Conservation (phyloP, 78 protist genomes). For the Anaeramoeba flamelloides region DNA sequence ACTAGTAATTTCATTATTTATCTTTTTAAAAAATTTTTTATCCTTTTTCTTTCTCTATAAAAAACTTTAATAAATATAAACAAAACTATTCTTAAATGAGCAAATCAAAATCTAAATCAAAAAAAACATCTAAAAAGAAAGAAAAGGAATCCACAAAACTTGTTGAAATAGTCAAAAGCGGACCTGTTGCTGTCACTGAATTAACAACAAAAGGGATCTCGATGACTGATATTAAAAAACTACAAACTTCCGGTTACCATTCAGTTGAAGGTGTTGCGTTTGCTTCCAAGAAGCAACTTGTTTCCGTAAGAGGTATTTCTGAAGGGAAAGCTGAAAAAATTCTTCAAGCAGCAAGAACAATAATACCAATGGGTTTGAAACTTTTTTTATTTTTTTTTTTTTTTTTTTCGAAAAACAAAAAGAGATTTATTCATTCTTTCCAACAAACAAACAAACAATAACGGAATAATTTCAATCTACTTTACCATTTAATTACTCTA, state of each 20-base stretch:
- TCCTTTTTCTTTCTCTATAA: too few species aligned
- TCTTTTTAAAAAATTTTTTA: too few species aligned
- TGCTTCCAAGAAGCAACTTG: slow-evolving; percentile 56
- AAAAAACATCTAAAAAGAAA: not conserved
- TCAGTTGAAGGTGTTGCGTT: slow-evolving; percentile 74
- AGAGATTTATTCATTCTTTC: too few species aligned
- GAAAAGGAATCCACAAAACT: slow-evolving; percentile 10
- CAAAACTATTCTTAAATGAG: too few species aligned
- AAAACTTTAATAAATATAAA: too few species aligned
- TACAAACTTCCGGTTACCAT: slow-evolving; percentile 68
- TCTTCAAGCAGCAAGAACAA: slow-evolving; percentile 39
- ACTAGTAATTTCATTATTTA: too few species aligned
- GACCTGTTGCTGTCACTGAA: not conserved
- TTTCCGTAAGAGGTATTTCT: slow-evolving; percentile 71
- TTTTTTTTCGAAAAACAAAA: too few species aligned
- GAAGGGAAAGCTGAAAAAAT: slow-evolving; percentile 92
- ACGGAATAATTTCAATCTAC: too few species aligned
- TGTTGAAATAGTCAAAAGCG: not conserved
- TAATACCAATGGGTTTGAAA: too few species aligned
- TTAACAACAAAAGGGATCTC: slow-evolving; percentile 48
- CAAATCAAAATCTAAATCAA: too few species aligned
- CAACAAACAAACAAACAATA: too few species aligned
- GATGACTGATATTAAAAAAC: slow-evolving; percentile 68
- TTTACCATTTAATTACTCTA: slow-evolving; percentile 65
- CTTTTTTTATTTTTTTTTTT: too few species aligned